Base-by-base conservation (phyloP, 441 rosid species). In the Euphorbia schlechtendalii region DNA sequence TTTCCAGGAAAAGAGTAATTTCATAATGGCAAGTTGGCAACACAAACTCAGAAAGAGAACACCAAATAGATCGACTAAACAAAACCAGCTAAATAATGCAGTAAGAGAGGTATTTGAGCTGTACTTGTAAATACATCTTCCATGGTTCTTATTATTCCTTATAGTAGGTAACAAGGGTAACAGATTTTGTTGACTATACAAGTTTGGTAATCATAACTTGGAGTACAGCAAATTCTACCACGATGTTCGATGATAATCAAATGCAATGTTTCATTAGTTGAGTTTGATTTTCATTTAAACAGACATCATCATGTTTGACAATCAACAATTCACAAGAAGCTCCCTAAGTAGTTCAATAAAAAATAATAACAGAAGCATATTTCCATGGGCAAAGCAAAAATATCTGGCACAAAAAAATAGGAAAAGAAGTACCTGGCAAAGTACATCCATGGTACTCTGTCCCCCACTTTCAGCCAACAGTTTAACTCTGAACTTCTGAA, bases 401-500 rank as follows among this genome's bases (percentile, higher is more conserved):
- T 55, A 49, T 8, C 14, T n/a, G 60, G 36, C 52, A 55, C 21
- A 41, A 7, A 9, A 34, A 2, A 0, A 3, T 4, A 46, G 27
- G 21, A 2, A 24, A n/a, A 60, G 21, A 21, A 36, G 22, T 68
- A 94, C 99, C 96, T 94, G 96, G 71, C 96, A 94, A 75, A 91
- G 92, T 25, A 94, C 90, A 75, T 94, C 99, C 77, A 87, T 85
- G 36, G 88, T 88, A 76, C 86, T 84, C 73, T 87, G 96, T 43
- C 96, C 91, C 14, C 83, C 87, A 22, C 84, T 81, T 76, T 94
- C 99, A 61, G 96, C 83, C 82, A 94, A 73, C 69, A 94, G 71
- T 70, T 86, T 94, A 63, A 94, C 99, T 59, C 99, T 84, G 56
- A 89, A 94, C 73, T 94, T 94, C 85, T 86, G 99, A 24, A 94